Evolutionary conservation across 805 yeast species (phyloP).

Genomic region (Blastobotrys attinorum): DNA sequence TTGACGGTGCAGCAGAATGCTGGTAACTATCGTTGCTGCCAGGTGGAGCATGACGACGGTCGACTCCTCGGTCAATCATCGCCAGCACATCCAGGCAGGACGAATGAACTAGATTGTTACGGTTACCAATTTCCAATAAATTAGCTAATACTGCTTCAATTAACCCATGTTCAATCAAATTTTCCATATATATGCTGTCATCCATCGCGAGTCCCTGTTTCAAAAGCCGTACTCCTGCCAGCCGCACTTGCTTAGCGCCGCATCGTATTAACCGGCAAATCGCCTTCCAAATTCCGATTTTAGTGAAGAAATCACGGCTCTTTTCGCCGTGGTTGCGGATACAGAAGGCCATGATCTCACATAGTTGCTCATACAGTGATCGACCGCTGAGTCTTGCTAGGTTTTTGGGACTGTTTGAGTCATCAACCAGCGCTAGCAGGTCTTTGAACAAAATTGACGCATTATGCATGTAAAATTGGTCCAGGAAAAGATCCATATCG

Average conservation of each 20-base stretch:
- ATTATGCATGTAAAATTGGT: background rate
- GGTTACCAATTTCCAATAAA: conserved; percentile 39
- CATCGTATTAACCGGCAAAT: conserved; percentile 41
- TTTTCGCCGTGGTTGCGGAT: conserved; percentile 52
- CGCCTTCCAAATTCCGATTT: conserved; percentile 50
- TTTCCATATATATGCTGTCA: conserved; percentile 52
- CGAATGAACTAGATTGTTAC: conserved; percentile 64
- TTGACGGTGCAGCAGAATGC: too few species aligned
- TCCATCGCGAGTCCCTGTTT: conserved; percentile 50
- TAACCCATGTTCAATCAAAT: conserved; percentile 48
- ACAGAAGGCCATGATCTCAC: conserved; percentile 66
- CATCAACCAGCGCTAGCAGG: background rate
- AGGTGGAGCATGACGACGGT: conserved; percentile 1
- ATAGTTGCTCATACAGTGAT: conserved; percentile 29
- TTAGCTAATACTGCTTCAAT: conserved; percentile 43
- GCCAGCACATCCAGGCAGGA: conserved; percentile 56
- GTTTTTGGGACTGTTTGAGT: background rate
- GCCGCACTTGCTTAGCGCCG: conserved; percentile 44
- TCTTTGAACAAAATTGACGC: background rate
- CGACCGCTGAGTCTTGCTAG: background rate
- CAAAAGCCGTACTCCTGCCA: conserved; percentile 63
- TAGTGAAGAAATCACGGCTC: conserved; percentile 57
- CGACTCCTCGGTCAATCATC: conserved; percentile 6
- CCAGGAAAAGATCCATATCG: background rate
- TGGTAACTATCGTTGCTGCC: background rate